Evolutionary conservation across 331 rosid species (phyloP).

Genomic region (Spiraea crenata): DNA sequence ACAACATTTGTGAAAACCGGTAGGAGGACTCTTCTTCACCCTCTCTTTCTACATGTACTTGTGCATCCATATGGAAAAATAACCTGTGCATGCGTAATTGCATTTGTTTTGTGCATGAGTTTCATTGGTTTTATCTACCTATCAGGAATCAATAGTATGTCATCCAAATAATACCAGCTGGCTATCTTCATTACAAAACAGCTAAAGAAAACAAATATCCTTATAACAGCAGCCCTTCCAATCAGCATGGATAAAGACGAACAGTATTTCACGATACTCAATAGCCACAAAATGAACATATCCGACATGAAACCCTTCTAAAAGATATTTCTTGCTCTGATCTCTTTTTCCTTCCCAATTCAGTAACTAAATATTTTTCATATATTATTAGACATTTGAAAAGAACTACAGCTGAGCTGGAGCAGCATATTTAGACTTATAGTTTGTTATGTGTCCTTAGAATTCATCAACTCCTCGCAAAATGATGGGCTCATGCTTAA

Average conservation of each 20-base stretch:
- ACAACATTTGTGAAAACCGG: conserved; percentile 52
- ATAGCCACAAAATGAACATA: not conserved
- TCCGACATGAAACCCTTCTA: not conserved
- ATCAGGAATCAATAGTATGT: not conserved
- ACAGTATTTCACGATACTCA: not conserved
- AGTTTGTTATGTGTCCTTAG: no score
- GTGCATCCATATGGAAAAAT: no score
- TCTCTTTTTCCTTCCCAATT: not conserved
- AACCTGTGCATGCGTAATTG: not conserved
- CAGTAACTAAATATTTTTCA: not conserved
- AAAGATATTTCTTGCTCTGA: not conserved
- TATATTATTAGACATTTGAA: not conserved
- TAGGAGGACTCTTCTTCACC: conserved; percentile 23
- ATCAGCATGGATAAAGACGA: not conserved
- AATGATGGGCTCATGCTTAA: no score
- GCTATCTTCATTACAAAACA: not conserved
- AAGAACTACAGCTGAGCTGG: not conserved
- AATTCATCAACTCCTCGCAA: not conserved
- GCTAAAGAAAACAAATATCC: not conserved
- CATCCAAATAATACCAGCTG: not conserved
- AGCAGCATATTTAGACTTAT: not conserved
- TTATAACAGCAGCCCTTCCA: not conserved
- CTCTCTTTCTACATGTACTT: not conserved
- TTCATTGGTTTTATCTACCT: not conserved
- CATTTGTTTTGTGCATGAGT: not conserved